These are phyloP conservation scores for Mycena filopes DNA, from an alignment of 768 basidiomycete genomes.

Conservation along the genomic window DNA sequence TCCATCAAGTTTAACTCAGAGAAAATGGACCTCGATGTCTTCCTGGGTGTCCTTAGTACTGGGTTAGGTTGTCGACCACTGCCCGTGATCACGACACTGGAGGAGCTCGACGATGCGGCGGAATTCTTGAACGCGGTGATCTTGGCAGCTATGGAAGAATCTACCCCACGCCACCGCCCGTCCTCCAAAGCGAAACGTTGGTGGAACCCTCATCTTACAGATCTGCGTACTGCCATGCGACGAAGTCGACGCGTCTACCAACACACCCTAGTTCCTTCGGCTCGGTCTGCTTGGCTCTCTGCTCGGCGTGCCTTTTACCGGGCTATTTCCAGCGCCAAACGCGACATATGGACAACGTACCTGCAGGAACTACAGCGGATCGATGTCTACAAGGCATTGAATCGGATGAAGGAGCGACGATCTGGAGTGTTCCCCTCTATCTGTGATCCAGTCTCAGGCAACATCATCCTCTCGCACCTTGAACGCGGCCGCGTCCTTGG, in stretches of 20 bases:
- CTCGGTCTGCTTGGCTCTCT: too few relatives aligned
- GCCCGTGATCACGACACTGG: neutral
- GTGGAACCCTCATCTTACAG: neutral
- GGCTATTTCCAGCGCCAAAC: too few relatives aligned
- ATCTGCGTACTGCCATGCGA: neutral
- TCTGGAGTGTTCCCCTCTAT: neutral
- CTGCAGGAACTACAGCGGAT: neutral
- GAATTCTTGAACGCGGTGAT: neutral
- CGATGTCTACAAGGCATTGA: neutral
- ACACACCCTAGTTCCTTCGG: too few relatives aligned
- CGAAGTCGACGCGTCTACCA: too few relatives aligned
- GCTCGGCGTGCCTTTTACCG: too few relatives aligned
- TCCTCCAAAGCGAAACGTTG: neutral
- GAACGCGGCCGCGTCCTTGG: neutral
- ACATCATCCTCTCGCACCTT: neutral
- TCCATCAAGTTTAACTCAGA: neutral
- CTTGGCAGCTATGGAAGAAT: neutral
- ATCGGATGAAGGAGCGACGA: neutral
- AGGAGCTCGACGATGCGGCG: neutral
- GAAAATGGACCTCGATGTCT: neutral
- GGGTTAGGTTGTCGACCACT: neutral
- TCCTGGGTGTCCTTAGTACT: neutral
- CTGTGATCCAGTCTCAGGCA: neutral
- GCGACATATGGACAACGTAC: too few relatives aligned
- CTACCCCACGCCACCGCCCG: neutral